phyloP scores from a whole-genome alignment of 2,329 filamentous ascomycete species.

The Monosporascus sp. region DNA sequence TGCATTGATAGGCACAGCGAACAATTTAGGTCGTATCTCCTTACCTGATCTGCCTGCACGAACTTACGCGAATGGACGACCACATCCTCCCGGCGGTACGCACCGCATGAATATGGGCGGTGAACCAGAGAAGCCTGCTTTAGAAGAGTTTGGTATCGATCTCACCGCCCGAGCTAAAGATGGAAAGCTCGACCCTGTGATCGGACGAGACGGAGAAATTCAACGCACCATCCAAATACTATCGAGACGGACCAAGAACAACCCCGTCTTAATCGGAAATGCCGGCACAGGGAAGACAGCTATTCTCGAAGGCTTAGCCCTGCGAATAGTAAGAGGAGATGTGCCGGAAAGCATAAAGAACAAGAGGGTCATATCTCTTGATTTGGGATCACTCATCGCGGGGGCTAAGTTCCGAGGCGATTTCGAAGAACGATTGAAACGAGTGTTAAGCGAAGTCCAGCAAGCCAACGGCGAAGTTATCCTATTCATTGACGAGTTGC shows the following conservation, averaged over 20 bases:
- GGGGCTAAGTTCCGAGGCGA: slow-evolving; percentile 94
- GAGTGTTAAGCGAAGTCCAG: slow-evolving; percentile 85
- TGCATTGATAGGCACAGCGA: slow-evolving; percentile 14
- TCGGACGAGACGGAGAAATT: slow-evolving; percentile 87
- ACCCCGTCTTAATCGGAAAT: slow-evolving; percentile 87
- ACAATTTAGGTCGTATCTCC: slow-evolving; percentile 10
- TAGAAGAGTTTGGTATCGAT: slow-evolving; percentile 89
- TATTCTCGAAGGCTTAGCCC: slow-evolving; percentile 82
- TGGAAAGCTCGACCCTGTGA: slow-evolving; percentile 92
- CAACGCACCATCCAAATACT: slow-evolving; percentile 92
- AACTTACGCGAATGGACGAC: slow-evolving; percentile 64
- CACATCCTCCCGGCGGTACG: slow-evolving; percentile 85
- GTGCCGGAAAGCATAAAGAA: slow-evolving; percentile 95
- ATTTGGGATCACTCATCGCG: slow-evolving; percentile 88
- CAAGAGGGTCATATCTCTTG: slow-evolving; percentile 81
- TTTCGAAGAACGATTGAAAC: slow-evolving; percentile 90
- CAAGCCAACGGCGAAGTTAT: slow-evolving; percentile 86
- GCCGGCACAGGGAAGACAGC: slow-evolving; percentile 94
- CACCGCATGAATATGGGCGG: slow-evolving; percentile 87
- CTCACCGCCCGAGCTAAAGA: slow-evolving; percentile 78
- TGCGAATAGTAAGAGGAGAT: slow-evolving; percentile 85
- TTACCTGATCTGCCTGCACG: slow-evolving; percentile 29
- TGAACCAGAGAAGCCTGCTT: slow-evolving; percentile 71
- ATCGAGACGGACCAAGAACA: slow-evolving; percentile 90
- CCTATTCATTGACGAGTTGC: slow-evolving; percentile 90